Conservation (phyloP, 495 filamentous ascomycete genomes). For the Neurospora sp. region DNA sequence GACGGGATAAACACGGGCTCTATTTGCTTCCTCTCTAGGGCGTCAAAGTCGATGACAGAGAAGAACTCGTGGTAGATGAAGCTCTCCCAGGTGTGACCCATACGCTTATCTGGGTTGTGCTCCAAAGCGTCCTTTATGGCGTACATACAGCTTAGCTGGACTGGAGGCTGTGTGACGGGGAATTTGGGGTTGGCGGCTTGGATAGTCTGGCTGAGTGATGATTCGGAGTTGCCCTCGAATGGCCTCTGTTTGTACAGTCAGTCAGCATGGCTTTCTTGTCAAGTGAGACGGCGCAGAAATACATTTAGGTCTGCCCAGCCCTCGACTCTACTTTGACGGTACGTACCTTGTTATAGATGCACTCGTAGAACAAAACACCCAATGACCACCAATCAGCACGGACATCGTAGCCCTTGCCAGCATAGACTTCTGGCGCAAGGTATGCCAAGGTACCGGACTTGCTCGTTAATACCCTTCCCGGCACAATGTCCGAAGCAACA, state of each 20-base stretch:
- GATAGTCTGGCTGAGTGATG: constrained; percentile 70
- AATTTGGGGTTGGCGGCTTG: constrained; percentile 74
- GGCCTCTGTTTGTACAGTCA: constrained; percentile 50
- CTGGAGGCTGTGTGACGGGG: constrained; percentile 80
- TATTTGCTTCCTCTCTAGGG: constrained; percentile 78
- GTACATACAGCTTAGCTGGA: constrained; percentile 75
- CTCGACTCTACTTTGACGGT: neutral
- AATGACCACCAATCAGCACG: constrained; percentile 98
- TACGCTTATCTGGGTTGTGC: constrained; percentile 64
- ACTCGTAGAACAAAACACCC: constrained; percentile 95
- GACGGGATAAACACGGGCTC: constrained; percentile 87
- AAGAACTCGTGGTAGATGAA: constrained; percentile 89
- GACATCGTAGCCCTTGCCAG: constrained; percentile 70
- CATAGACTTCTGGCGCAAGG: constrained; percentile 91
- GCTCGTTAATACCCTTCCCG: constrained; percentile 77
- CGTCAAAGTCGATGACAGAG: constrained; percentile 70
- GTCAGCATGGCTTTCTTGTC: constrained; percentile 26
- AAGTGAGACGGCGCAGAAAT: constrained; percentile 6
- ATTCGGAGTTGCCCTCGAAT: constrained; percentile 80
- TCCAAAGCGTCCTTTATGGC: constrained; percentile 76
- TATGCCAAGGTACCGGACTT: constrained; percentile 96
- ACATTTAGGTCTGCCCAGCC: no score
- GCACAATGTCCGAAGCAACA: constrained; percentile 85
- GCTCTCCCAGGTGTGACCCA: constrained; percentile 71
- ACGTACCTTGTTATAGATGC: constrained; percentile 94